Conservation (phyloP, 2,329 filamentous ascomycete species). For the Penicillium brevicompactum region DNA sequence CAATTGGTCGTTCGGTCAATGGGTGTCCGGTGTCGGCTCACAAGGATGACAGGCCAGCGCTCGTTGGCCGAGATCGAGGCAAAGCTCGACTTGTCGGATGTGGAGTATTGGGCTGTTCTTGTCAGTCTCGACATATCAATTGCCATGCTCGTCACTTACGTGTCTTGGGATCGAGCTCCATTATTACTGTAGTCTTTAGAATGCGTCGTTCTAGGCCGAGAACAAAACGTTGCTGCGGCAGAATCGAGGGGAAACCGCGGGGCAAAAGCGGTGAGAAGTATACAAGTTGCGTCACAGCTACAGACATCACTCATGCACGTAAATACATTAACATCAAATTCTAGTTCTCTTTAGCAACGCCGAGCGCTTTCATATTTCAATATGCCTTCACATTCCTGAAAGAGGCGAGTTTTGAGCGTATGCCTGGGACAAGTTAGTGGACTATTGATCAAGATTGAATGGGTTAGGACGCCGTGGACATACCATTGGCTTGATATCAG, state of each 20-base stretch:
- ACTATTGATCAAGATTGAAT: background rate
- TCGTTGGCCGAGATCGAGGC: conserved; percentile 81
- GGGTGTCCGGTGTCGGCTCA: conserved; percentile 45
- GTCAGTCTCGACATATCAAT: conserved; percentile 7
- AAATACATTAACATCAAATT: conserved; percentile 20
- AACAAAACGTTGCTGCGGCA: conserved; percentile 15
- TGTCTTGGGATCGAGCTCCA: conserved; percentile 76
- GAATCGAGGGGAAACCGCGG: conserved; percentile 19
- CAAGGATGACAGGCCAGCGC: conserved; percentile 92
- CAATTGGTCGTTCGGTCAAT: background rate
- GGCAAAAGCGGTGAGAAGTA: conserved; percentile 21
- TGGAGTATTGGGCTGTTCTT: conserved; percentile 69
- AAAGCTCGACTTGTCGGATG: conserved; percentile 82
- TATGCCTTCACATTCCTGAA: conserved; percentile 63
- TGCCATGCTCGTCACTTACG: conserved; percentile 53
- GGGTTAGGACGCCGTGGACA: conserved; percentile 20
- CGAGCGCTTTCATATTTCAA: conserved; percentile 21
- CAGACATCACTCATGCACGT: conserved; percentile 13
- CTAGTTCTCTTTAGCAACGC: conserved; percentile 29
- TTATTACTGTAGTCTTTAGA: conserved; percentile 37
- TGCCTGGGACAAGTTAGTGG: conserved; percentile 54
- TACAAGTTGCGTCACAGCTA: conserved; percentile 9
- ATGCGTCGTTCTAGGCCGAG: conserved; percentile 9
- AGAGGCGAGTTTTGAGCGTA: conserved; percentile 84
- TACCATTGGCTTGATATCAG: conserved; percentile 88